A percentile compares a stretch with the other conserved stretches of the same genome.
Conservation (phyloP, 148 eudicot genomes). For the Fallopia convolvulus region DNA sequence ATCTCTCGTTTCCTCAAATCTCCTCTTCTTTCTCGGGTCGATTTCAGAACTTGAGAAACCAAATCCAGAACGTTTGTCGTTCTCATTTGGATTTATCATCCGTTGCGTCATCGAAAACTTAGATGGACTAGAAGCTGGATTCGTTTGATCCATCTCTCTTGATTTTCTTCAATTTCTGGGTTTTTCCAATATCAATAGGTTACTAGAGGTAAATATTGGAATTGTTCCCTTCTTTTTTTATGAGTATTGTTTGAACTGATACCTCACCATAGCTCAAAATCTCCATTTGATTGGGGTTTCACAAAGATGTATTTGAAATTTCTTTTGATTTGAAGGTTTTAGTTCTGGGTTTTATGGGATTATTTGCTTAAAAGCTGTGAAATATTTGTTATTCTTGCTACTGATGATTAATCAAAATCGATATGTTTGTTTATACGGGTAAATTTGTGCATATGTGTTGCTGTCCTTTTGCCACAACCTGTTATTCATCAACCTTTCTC, state of each 20-base stretch:
- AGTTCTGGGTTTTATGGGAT: neutral
- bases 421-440: neutral
- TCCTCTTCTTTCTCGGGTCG: too few species aligned
- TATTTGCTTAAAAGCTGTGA: neutral
- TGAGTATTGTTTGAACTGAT: neutral
- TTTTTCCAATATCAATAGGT: neutral
- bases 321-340: neutral
- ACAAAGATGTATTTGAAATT: neutral
- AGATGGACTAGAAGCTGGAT: too few species aligned
- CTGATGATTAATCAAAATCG: neutral
- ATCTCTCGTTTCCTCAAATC: too few species aligned
- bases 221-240: neutral
- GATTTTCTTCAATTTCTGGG: neutral
- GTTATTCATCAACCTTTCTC: neutral
- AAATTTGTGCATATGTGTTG: neutral
- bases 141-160: too few species aligned
- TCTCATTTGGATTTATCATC: too few species aligned
- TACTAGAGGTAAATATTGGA: neutral
- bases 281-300: neutral
- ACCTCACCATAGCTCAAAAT: neutral
- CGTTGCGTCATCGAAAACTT: too few species aligned
- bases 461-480: neutral
- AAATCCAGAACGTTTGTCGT: too few species aligned
- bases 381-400: neutral
- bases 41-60: too few species aligned